Percentiles rank a stretch among this genome's conserved stretches.
Evolutionary conservation across 768 basidiomycete species (phyloP).

Genomic region (Amanita jacksonii): DNA sequence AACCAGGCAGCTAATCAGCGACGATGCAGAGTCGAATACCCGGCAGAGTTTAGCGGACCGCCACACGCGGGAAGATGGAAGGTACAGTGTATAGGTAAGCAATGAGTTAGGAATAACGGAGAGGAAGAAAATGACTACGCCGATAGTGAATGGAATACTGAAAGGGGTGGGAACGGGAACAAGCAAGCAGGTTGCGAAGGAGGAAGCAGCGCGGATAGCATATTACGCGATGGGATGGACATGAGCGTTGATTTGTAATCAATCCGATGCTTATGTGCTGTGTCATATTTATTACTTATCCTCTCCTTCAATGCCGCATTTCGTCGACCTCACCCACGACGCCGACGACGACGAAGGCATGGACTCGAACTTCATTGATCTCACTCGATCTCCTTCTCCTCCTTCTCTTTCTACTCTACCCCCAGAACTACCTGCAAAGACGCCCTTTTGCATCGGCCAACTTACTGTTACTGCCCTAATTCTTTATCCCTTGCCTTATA

Average conservation of each 20-base stretch:
- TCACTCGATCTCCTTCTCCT: constrained; percentile 56
- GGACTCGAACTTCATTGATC: constrained; percentile 47
- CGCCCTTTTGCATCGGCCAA: constrained; percentile 83
- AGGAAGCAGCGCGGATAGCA: constrained; percentile 64
- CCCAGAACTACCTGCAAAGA: constrained; percentile 62
- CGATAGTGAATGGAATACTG: constrained; percentile 66
- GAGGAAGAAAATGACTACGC: background rate
- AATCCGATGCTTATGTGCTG: background rate
- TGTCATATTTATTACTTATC: constrained; percentile 2
- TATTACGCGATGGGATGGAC: constrained; percentile 74
- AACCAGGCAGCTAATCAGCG: constrained; percentile 67
- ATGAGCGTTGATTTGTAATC: constrained; percentile 9
- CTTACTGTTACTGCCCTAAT: constrained; percentile 77
- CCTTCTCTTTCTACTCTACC: constrained; percentile 31
- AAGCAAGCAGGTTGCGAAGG: constrained; percentile 70
- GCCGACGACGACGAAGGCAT: constrained; percentile 46
- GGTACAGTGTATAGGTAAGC: constrained; percentile 60
- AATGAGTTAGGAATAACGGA: too few species aligned
- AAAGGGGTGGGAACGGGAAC: constrained; percentile 58
- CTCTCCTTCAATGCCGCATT: constrained; percentile 1
- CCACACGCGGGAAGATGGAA: constrained; percentile 61
- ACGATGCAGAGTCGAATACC: constrained; percentile 51
- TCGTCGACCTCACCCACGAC: constrained; percentile 28
- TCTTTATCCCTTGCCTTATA: constrained; percentile 70
- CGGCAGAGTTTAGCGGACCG: constrained; percentile 51